phyloP scores from a whole-genome alignment of 208 protist species.

The Leishmania martiniquensis region DNA sequence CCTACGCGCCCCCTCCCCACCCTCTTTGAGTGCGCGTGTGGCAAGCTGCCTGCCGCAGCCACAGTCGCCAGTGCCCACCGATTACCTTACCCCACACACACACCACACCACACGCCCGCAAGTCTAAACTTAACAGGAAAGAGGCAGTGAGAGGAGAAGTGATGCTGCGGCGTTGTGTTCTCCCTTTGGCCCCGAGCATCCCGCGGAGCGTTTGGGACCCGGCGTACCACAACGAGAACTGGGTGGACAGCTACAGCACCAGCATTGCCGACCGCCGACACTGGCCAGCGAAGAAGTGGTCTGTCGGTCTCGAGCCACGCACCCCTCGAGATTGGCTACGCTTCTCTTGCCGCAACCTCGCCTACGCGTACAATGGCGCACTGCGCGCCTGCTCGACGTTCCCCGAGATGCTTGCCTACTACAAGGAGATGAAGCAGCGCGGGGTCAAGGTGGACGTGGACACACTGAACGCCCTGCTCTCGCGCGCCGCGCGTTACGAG shows the following conservation, averaged over 20 bases:
- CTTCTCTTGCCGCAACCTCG: conserved; percentile 83
- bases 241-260: conserved; percentile 81
- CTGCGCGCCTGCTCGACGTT: conserved; percentile 81
- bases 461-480: conserved; percentile 84
- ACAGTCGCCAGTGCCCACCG: neutral
- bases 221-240: conserved; percentile 82
- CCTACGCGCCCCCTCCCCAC: too few relatives aligned
- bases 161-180: conserved; percentile 43
- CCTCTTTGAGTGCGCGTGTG: too few relatives aligned
- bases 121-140: neutral
- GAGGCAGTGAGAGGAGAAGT: neutral
- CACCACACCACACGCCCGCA: neutral
- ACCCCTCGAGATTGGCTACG: conserved; percentile 85
- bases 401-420: conserved; percentile 86
- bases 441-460: conserved; percentile 91
- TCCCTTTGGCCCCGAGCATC: conserved; percentile 56
- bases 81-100: neutral
- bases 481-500: conserved; percentile 85
- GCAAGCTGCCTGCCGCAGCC: neutral
- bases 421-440: conserved; percentile 92
- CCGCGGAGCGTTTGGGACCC: conserved; percentile 89
- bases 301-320: conserved; percentile 80
- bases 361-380: conserved; percentile 92
- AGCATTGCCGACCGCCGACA: conserved; percentile 78
- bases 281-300: conserved; percentile 88